Percentiles rank a stretch among this genome's conserved stretches.
Conservation (phyloP, 495 filamentous ascomycete genomes). For the Parachaetomium inaequale region DNA sequence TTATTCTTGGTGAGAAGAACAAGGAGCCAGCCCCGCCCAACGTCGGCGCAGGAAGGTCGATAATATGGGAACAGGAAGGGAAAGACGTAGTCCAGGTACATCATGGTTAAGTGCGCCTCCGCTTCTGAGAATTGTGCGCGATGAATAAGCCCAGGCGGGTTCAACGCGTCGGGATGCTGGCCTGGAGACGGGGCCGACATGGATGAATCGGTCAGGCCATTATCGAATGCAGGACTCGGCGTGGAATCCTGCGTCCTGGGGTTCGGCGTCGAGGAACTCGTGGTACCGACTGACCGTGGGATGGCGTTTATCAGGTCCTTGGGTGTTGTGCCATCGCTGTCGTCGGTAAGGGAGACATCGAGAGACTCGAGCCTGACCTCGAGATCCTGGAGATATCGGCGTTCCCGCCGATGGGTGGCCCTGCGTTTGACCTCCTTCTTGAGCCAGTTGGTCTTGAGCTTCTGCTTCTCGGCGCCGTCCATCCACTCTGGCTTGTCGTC, state of each 20-base stretch:
- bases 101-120: constrained; percentile 37
- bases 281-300: background rate
- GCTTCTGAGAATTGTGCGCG: constrained; percentile 5
- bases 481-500: constrained; percentile 55
- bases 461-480: constrained; percentile 49
- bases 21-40: constrained; percentile 52
- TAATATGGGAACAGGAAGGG: constrained; percentile 57
- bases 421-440: constrained; percentile 51
- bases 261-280: background rate
- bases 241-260: background rate
- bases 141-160: background rate
- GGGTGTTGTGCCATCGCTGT: constrained; percentile 9
- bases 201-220: constrained; percentile 1
- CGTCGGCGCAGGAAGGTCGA: constrained; percentile 43
- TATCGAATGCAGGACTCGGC: background rate
- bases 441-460: constrained; percentile 47
- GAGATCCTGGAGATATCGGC: constrained; percentile 31
- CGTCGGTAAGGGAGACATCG: constrained; percentile 20
- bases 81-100: constrained; percentile 52
- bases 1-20: constrained; percentile 49
- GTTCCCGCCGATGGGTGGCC: constrained; percentile 40
- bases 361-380: constrained; percentile 42
- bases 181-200: background rate
- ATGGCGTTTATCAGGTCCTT: constrained; percentile 9
- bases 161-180: background rate